Base-by-base conservation (phyloP, 306 rosid genomes). In the Pachyrhizus erosus region DNA sequence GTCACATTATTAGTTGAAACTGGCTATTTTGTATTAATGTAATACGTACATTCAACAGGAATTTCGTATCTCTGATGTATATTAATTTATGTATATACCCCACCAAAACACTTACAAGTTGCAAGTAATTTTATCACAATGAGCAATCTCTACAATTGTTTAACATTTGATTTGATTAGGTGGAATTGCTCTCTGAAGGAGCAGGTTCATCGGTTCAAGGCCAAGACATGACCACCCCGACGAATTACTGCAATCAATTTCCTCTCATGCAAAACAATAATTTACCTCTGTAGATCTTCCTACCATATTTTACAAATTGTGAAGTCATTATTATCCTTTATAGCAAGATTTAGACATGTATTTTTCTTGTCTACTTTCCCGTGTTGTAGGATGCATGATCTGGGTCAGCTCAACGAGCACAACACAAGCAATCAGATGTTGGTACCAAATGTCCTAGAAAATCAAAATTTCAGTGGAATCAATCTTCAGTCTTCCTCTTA, bases 141-240 rank as follows among this genome's bases (percentile, higher is more conserved):
- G 20, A 15, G 26, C 11, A 14, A 46, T 45, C 23, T 46, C 43
- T 62, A 9, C 6, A 20, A 51, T 73, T 49, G 9, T 37, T 74
- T 80, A 17, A 49, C 10, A 39, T 52, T 39, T 20, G 48, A 52
- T 40, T 26, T 42, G 34, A 31, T 52, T 42, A 82, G 86, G 86
- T 10, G 55, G 78, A 29, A 43, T 5, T 60, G 86, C 40, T 42
- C 17, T 5, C 66, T 0, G 29, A 43, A n/a, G 81, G 54, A 43
- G 24, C 14, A 29, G 40, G 43, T 57, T 5, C 78, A 18, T 21
- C 18, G 0, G 1, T 24, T 21, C 73, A 7, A 43, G 73, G 8
- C 21, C 78, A 31, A 12, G 29, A 51, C 4, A 37, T 74, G 23
- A 20, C 0, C 0, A 21, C 1, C 0, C 54, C 12, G 0, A 34